Conservation (phyloP, 768 basidiomycete genomes). For the Trametopsis cervina region DNA sequence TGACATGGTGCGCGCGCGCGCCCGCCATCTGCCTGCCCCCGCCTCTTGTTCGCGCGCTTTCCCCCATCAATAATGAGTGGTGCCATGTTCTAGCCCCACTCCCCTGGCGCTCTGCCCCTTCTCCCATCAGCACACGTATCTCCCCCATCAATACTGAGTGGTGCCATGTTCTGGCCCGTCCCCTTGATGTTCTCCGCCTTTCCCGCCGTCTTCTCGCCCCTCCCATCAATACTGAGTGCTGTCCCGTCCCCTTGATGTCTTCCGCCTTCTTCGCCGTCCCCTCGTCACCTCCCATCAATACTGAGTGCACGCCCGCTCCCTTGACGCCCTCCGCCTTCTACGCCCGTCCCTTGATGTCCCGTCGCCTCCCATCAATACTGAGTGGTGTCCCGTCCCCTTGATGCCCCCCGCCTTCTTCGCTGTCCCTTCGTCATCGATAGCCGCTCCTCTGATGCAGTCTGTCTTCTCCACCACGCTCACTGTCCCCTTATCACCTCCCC, state of each 20-base stretch:
- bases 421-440: background rate
- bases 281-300: background rate
- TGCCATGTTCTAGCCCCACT: background rate
- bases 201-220: background rate
- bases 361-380: no score
- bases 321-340: background rate
- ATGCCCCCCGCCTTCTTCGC: background rate
- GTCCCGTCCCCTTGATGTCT: background rate
- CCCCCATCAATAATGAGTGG: background rate
- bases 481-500: background rate
- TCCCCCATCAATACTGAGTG: background rate
- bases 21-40: no score
- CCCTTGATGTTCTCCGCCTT: background rate
- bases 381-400: no score
- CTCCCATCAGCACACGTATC: background rate
- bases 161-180: background rate
- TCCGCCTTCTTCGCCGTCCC: background rate
- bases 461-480: background rate
- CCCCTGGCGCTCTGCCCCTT: background rate
- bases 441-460: no score
- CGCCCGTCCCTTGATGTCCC: no score
- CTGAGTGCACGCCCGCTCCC: background rate
- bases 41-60: background rate
- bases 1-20: background rate
- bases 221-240: background rate